Percentiles rank a stretch among this genome's conserved stretches.
Evolutionary conservation across 2,329 filamentous ascomycete species (phyloP).

Genomic region (Alternaria sp.): DNA sequence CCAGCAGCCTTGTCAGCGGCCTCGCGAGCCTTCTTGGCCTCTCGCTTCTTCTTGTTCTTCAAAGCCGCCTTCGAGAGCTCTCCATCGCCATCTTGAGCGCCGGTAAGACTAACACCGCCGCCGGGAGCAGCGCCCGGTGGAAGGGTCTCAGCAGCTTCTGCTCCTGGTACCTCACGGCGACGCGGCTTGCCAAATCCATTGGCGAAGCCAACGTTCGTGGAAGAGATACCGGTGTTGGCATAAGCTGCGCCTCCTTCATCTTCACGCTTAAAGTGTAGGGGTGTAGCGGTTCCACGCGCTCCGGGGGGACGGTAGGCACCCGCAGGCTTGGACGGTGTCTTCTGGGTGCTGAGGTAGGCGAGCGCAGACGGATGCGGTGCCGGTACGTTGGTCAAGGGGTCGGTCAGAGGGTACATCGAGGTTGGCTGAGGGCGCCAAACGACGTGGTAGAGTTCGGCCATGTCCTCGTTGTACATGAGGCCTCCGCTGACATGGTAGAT

Average conservation of each 20-base stretch:
- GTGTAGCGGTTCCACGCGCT: constrained; percentile 85
- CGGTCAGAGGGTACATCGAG: constrained; percentile 66
- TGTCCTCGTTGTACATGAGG: constrained; percentile 94
- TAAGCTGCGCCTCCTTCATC: constrained; percentile 94
- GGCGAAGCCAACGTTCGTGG: constrained; percentile 59
- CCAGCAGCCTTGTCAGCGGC: constrained; percentile 61
- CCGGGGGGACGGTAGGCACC: constrained; percentile 95
- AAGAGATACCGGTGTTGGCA: constrained; percentile 77
- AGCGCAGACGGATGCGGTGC: constrained; percentile 82
- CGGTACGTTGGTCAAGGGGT: constrained; percentile 77
- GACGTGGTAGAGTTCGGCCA: constrained; percentile 90
- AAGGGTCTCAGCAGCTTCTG: constrained; percentile 71
- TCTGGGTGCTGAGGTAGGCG: constrained; percentile 81
- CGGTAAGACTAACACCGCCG: constrained; percentile 69
- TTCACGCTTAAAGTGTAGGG: constrained; percentile 94
- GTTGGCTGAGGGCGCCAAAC: constrained; percentile 80
- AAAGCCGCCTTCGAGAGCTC: constrained; percentile 81
- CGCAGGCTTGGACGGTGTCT: constrained; percentile 96
- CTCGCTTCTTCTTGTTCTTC: constrained; percentile 99
- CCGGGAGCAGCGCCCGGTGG: constrained; percentile 74
- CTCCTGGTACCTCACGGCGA: constrained; percentile 84
- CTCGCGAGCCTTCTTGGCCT: constrained; percentile 89
- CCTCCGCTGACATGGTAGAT: constrained; percentile 90
- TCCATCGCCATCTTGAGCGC: constrained; percentile 71
- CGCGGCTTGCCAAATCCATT: constrained; percentile 82